phyloP scores from a whole-genome alignment of 495 filamentous ascomycete genomes.

The Penicillium angulare region DNA sequence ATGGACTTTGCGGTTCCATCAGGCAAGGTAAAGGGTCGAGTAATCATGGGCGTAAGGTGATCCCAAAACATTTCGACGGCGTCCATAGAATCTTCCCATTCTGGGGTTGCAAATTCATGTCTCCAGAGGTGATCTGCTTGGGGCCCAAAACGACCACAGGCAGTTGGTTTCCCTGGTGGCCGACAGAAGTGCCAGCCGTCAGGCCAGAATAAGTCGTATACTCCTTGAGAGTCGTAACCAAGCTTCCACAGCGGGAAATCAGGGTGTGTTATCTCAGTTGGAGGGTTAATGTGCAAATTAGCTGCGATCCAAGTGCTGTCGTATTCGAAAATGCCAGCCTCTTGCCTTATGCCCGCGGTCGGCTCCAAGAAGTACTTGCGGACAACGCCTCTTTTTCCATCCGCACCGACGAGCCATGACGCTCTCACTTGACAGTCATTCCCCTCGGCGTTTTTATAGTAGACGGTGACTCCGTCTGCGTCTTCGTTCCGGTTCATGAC shows the following conservation, averaged over 20 bases:
- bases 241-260: constrained; percentile 47
- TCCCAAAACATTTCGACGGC: not conserved
- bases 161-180: constrained; percentile 41
- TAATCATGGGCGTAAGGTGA: not conserved
- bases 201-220: constrained; percentile 54
- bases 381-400: constrained; percentile 51
- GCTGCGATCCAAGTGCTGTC: constrained; percentile 54
- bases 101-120: constrained; percentile 44
- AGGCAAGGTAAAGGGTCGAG: not conserved
- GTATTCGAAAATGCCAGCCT: constrained; percentile 30
- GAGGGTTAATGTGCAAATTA: constrained; percentile 45
- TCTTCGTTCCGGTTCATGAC: constrained; percentile 28
- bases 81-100: not conserved
- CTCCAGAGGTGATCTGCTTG: constrained; percentile 43
- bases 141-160: constrained; percentile 48
- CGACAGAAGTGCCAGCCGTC: constrained; percentile 45
- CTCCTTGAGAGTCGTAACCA: constrained; percentile 44
- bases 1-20: not conserved
- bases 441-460: constrained; percentile 31
- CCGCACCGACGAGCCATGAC: constrained; percentile 46
- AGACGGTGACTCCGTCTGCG: constrained; percentile 26
- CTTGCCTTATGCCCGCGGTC: constrained; percentile 40
- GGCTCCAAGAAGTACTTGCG: constrained; percentile 50
- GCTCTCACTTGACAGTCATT: constrained; percentile 20
- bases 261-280: constrained; percentile 47